Evolutionary conservation across 805 yeast species (phyloP), one percentile per base, ranked within the genome.

Genomic region (Ogataea neopini): DNA sequence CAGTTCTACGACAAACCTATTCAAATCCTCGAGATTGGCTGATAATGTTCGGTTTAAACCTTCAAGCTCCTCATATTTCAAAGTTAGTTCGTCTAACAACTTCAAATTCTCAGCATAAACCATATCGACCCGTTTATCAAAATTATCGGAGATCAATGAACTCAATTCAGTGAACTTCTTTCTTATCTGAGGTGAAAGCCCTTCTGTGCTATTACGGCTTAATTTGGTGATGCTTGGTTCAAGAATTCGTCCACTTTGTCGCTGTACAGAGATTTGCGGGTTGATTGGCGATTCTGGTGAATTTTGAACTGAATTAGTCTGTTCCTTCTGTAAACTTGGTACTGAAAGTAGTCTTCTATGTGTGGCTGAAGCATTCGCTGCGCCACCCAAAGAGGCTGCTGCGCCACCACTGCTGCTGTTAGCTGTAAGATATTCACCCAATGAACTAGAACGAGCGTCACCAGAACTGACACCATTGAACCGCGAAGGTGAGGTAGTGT

Each of bases 41-140:
- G 59, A 49, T 37, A 73, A 60, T 28, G 65, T 65, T 6, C 43
- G 44, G 28, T 60, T 63, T 18, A 73, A 49, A 2, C 45, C 43
- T 13, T 52, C 56, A 20, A 72, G 41, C 15, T 70, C 61, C 4
- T 63, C 53, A 29, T 63, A 59, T 15, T 54, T 51, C 10, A 37
- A 42, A 15, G 55, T 53, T 4, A 74, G 45, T 7, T 62, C 57
- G 1, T 57, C 56, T 10, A 64, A 39, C 26, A 74, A 50, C n/a
- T 56, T 48, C 1, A 47, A 18, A 48, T 61, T 70, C 33, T 71
- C 64, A 6, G 50, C 40, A 6, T 61, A 60, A 5, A 73, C 44
- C 29, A 58, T 50, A 7, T 50, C 44, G 5, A 65, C 45, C 17
- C 59, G 48, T 32, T 51, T 54, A 18, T 59, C 60, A 5, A 63